A percentile compares a stretch with the other conserved stretches of the same genome.
phyloP scores from a whole-genome alignment of 106 monocot species.

The Acorus gramineus region DNA sequence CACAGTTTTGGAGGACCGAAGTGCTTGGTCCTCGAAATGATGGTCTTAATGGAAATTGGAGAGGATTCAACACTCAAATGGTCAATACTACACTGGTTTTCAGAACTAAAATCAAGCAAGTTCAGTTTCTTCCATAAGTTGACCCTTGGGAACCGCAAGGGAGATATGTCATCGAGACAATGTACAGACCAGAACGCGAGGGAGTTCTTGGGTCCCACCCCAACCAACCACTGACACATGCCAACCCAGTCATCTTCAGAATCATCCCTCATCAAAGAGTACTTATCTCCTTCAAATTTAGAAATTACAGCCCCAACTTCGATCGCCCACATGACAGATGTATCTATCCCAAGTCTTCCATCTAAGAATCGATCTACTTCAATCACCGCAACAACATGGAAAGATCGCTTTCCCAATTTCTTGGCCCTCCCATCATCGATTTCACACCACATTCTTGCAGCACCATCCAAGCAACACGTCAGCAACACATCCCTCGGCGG shows the following conservation, averaged over 20 bases:
- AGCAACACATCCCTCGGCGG: constrained; percentile 55
- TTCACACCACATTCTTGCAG: constrained; percentile 90
- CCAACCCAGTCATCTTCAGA: constrained; percentile 35
- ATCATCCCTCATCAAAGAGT: constrained; percentile 18
- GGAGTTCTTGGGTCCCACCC: constrained; percentile 43
- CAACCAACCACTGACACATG: constrained; percentile 79
- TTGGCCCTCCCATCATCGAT: constrained; percentile 37
- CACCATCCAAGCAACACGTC: constrained; percentile 84
- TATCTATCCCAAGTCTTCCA: constrained; percentile 48
- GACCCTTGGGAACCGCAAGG: constrained; percentile 70
- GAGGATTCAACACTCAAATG: constrained; percentile 7
- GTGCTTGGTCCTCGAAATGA: constrained; percentile 34
- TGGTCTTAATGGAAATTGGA: constrained; percentile 47
- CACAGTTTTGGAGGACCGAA: constrained; percentile 61
- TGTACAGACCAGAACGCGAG: constrained; percentile 78
- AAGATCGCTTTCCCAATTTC: constrained; percentile 38
- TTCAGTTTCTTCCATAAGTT: constrained; percentile 69
- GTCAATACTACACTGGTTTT: constrained; percentile 2
- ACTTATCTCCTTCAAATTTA: constrained; percentile 20
- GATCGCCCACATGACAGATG: constrained; percentile 62
- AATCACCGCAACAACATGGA: constrained; percentile 73
- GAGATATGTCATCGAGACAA: constrained; percentile 73
- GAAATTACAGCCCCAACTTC: constrained; percentile 38
- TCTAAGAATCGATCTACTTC: constrained; percentile 64
- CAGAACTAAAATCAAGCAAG: constrained; percentile 15